Conservation (phyloP, 805 yeast species). For the Metschnikowia cubensis region DNA sequence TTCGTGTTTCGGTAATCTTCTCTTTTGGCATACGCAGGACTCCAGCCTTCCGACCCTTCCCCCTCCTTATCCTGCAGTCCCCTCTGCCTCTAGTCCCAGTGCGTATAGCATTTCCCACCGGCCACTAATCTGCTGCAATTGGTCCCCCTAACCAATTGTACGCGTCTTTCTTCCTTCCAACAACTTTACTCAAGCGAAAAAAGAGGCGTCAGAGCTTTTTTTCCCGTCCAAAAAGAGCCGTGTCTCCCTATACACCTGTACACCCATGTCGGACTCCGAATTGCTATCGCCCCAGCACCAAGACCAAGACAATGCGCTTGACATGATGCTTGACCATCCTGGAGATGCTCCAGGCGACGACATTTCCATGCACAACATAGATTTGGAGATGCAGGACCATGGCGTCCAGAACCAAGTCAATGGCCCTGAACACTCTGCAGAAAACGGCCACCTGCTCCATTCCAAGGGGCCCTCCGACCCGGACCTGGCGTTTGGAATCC, state of each 20-base stretch:
- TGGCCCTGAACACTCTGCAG: background rate
- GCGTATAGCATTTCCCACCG: background rate
- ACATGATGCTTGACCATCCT: slow-evolving; percentile 4
- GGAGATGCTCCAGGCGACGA: slow-evolving; percentile 1
- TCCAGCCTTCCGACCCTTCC: background rate
- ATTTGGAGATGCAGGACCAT: slow-evolving; percentile 8
- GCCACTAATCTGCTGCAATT: background rate
- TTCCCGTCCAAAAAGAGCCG: background rate
- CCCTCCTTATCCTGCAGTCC: background rate
- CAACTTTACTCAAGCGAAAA: background rate
- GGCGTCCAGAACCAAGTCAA: background rate
- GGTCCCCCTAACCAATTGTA: background rate
- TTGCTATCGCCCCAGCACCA: slow-evolving; percentile 14
- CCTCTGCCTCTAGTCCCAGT: background rate
- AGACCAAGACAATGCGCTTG: background rate
- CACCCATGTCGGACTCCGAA: slow-evolving; percentile 17
- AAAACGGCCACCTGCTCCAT: background rate
- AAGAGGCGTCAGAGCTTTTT: background rate
- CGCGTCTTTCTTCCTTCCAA: background rate
- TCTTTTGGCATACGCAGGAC: background rate
- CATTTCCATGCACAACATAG: slow-evolving; percentile 13
- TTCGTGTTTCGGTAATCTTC: background rate
- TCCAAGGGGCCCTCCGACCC: background rate
- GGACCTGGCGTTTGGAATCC: background rate
- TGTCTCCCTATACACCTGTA: background rate